Base-by-base conservation (phyloP, 192 early-diverging fungal genomes). In the Diversispora eburnea region DNA sequence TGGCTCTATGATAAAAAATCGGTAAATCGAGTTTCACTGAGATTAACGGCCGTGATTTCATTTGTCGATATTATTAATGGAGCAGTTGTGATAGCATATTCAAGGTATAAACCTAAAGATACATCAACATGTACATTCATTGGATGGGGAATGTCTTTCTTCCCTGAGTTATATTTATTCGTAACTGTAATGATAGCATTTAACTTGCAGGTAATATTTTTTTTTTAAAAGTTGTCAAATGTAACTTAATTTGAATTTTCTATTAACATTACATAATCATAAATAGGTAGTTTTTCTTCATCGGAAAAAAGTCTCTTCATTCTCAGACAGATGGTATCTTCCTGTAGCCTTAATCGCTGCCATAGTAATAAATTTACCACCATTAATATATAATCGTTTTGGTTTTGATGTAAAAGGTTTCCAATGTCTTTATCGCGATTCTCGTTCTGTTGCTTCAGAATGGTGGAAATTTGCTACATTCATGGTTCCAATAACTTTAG, bases 151-250 rank as follows among this genome's bases (percentile, higher is more conserved):
- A 15, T 68, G 49, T 68, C 66, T 3, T 68, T 68, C 25, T 49
- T 68, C 20, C 66, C 66, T 4, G n/a, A n/a, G 33, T 68, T 48
- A 39, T 68, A 68, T 33, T 39, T 68, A 10, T 68, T 68, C 6
- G 4, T 68, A 22, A 68, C 66, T 5, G 66, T 68, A 10, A 68
- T 68, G 66, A 68, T 68, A 17, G 66, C 66, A 54, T 68, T 68
- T 43, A 68, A 68, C 22, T 52, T 68, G 51, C 66, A 68, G 49
- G 47, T 62, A 62, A 62, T 41, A 25, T 5, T 33, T 22, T 25
- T 3, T 20, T 8, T 62, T 62, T 6, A 22, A 3, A 41, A 22
- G 4, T 61, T 61, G 12, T 61, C 8, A 61, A 41, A 19, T 60
- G 8, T 61, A 5, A 22, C 25, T 61, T 61, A 61, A 25, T 61